phyloP scores from a whole-genome alignment of 2,329 filamentous ascomycete genomes.

The Fusarium coffeatum region DNA sequence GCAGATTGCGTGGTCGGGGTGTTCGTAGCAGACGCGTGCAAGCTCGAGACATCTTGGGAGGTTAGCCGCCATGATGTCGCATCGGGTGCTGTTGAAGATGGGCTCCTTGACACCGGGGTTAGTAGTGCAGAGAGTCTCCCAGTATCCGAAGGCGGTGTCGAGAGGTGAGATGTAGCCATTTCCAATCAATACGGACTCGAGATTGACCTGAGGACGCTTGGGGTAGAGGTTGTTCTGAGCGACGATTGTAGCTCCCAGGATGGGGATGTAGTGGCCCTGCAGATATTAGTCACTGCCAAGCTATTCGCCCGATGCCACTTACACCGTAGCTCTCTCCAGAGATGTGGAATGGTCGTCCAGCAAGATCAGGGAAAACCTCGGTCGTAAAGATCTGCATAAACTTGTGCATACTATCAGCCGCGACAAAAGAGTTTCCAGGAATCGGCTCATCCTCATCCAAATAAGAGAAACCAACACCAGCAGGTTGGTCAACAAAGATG shows the following conservation, averaged over 20 bases:
- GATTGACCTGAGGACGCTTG: constrained; percentile 19
- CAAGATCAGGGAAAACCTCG: constrained; percentile 23
- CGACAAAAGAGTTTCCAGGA: constrained; percentile 34
- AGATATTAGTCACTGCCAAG: neutral
- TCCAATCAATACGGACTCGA: constrained; percentile 30
- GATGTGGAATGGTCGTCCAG: constrained; percentile 28
- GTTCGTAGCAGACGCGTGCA: constrained; percentile 28
- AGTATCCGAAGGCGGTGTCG: constrained; percentile 36
- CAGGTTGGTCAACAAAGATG: constrained; percentile 41
- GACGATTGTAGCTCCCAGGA: constrained; percentile 38
- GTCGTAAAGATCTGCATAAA: constrained; percentile 35
- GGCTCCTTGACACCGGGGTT: constrained; percentile 29
- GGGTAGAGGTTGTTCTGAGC: constrained; percentile 35
- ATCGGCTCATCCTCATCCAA: constrained; percentile 27
- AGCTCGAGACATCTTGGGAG: constrained; percentile 37
- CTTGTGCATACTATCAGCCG: constrained; percentile 32
- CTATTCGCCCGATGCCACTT: accelerated
- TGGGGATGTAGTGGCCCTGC: constrained; percentile 36
- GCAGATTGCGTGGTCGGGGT: constrained; percentile 35
- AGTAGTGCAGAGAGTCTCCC: constrained; percentile 38
- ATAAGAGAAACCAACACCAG: constrained; percentile 39
- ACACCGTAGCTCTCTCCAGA: constrained; percentile 39
- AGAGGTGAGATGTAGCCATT: constrained; percentile 39
- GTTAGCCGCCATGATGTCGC: constrained; percentile 27
- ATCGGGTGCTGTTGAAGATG: constrained; percentile 33